phyloP scores from a whole-genome alignment of 2,329 filamentous ascomycete genomes.

The Cladosporium oxysporum region DNA sequence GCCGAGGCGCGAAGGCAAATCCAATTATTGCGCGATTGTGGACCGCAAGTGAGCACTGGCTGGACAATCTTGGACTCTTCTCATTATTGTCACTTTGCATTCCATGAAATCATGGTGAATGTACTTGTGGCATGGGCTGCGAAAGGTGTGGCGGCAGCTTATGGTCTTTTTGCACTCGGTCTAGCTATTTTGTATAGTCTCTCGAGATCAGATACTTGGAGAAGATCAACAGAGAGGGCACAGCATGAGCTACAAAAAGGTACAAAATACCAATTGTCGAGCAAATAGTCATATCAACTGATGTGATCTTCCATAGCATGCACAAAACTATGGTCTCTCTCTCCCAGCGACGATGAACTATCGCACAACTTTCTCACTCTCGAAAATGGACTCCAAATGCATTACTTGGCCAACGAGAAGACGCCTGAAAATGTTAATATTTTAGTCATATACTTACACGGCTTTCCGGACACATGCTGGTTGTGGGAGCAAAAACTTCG shows the following conservation, averaged over 20 bases:
- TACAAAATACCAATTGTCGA: background rate
- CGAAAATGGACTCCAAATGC: slow-evolving; percentile 52
- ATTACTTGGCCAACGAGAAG: slow-evolving; percentile 47
- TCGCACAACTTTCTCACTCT: slow-evolving; percentile 55
- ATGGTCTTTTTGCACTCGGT: background rate
- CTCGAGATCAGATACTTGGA: slow-evolving; percentile 5
- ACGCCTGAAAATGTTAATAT: slow-evolving; percentile 29
- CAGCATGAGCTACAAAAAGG: background rate
- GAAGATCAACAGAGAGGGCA: background rate
- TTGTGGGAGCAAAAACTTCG: slow-evolving; percentile 55
- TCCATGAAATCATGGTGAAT: background rate
- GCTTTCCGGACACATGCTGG: slow-evolving; percentile 61
- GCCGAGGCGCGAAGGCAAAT: background rate
- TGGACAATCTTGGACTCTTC: background rate
- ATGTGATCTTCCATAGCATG: slow-evolving; percentile 42
- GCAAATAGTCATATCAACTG: background rate
- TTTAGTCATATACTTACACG: slow-evolving; percentile 58
- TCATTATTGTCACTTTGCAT: background rate
- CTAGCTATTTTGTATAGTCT: background rate
- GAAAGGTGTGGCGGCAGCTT: background rate
- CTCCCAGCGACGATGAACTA: slow-evolving; percentile 47
- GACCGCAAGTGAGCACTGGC: background rate
- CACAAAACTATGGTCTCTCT: slow-evolving; percentile 57
- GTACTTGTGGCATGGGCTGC: background rate
- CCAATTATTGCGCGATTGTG: background rate